Percentiles rank a stretch among this genome's conserved stretches.
These are phyloP conservation scores for Geosmithia morbida DNA, from an alignment of 2,329 filamentous ascomycete species.

Conservation along the genomic window DNA sequence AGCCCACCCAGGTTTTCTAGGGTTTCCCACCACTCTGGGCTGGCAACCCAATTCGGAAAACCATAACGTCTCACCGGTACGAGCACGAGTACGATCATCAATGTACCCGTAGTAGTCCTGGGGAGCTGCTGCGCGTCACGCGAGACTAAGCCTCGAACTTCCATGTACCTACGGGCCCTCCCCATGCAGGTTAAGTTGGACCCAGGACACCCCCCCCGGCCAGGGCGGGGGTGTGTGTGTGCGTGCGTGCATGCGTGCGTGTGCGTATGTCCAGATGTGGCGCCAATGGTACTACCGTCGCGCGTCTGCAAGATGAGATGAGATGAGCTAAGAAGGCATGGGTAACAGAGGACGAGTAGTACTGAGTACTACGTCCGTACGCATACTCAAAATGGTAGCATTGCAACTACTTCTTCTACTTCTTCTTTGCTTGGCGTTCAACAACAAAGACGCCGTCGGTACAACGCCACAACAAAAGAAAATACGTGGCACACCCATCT, in stretches of 20 bases:
- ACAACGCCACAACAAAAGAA: too few relatives aligned
- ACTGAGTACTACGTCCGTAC: not conserved
- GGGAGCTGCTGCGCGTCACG: not conserved
- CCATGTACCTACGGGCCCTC: not conserved
- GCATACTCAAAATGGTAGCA: not conserved
- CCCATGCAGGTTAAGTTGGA: not conserved
- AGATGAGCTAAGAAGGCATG: not conserved
- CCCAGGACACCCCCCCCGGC: not conserved
- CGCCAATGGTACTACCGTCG: not conserved
- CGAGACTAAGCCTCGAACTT: not conserved
- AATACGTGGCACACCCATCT: not conserved
- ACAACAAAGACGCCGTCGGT: too few relatives aligned
- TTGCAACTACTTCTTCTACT: not conserved
- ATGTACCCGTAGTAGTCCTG: too few relatives aligned
- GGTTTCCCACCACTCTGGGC: not conserved
- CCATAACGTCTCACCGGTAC: too few relatives aligned
- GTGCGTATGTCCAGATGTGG: not conserved
- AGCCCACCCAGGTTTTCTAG: not conserved
- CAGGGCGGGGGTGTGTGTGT: not conserved
- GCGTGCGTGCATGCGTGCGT: not conserved
- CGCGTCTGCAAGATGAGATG: not conserved
- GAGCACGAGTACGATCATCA: too few relatives aligned
- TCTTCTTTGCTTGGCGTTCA: too few relatives aligned
- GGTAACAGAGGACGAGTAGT: too few relatives aligned
- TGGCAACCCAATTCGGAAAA: not conserved